These are phyloP conservation scores for Rhodomyrtus psidioides DNA, from an alignment of 441 rosid species.

Conservation along the genomic window DNA sequence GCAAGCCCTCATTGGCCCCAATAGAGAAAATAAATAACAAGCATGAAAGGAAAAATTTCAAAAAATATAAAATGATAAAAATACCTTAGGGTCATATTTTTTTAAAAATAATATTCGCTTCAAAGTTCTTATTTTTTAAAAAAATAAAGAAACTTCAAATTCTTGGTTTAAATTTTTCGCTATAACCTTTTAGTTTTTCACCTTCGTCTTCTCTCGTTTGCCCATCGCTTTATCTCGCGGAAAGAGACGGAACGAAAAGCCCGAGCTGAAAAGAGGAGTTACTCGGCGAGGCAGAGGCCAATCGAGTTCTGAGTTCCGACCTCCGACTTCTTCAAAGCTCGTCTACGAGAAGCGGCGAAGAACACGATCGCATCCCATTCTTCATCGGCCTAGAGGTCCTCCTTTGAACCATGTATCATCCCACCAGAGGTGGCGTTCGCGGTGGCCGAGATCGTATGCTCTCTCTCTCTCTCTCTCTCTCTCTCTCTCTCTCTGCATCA, in stretches of 20 bases:
- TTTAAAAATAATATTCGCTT: too few species aligned
- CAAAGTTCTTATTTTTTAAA: too few species aligned
- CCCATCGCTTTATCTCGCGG: neutral
- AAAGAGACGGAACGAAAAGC: neutral
- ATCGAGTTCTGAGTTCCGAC: neutral
- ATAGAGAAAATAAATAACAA: too few species aligned
- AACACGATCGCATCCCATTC: neutral
- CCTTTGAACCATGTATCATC: conserved; percentile 65
- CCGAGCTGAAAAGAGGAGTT: too few species aligned
- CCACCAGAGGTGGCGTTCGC: conserved; percentile 97
- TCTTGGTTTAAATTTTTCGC: too few species aligned
- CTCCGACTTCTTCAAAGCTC: neutral
- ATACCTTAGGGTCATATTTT: too few species aligned
- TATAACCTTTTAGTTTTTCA: too few species aligned
- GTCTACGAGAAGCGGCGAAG: neutral
- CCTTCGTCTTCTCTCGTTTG: neutral
- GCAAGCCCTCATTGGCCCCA: too few species aligned
- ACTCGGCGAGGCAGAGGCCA: neutral
- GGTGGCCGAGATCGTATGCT: conserved; percentile 95
- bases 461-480: conserved; percentile 2
- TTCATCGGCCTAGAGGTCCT: neutral
- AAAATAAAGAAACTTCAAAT: too few species aligned
- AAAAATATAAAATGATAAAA: too few species aligned
- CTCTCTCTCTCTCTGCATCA: neutral
- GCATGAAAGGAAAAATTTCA: too few species aligned